These are phyloP conservation scores for Microbotryomycetes sp. DNA, from an alignment of 1,284 basidiomycete species.

Conservation along the genomic window DNA sequence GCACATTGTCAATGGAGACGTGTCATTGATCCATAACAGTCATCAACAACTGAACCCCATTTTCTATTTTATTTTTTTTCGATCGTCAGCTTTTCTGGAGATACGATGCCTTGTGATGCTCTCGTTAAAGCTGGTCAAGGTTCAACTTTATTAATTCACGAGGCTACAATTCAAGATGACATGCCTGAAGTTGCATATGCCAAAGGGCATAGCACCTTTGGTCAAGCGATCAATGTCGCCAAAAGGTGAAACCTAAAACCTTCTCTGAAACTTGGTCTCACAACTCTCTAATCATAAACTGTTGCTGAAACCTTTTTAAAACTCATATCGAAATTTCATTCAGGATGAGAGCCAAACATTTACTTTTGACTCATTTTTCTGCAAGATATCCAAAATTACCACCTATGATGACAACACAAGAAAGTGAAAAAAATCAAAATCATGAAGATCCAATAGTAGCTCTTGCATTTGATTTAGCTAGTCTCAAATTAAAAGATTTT, in stretches of 20 bases:
- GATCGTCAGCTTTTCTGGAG: constrained; percentile 59
- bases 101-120: constrained; percentile 70
- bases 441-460: constrained; percentile 49
- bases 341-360: constrained; percentile 74
- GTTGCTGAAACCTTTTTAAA: neutral
- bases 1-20: constrained; percentile 36
- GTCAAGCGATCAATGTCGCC: constrained; percentile 75
- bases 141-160: constrained; percentile 83
- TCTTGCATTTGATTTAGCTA: constrained; percentile 73
- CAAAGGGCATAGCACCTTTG: constrained; percentile 85
- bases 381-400: constrained; percentile 87
- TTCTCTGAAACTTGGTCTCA: constrained; percentile 3
- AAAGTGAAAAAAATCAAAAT: neutral
- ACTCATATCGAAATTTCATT: neutral
- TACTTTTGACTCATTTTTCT: constrained; percentile 90
- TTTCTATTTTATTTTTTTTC: constrained; percentile 14
- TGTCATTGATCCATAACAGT: constrained; percentile 4
- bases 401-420: constrained; percentile 10
- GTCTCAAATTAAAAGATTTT: constrained; percentile 65
- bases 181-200: constrained; percentile 57
- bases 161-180: constrained; percentile 80
- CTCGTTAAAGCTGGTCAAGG: constrained; percentile 61
- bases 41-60: neutral
- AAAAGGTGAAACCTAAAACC: constrained; percentile 49
- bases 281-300: neutral